Percentiles rank a stretch among this genome's conserved stretches.
These are phyloP conservation scores for Ogataea parapolymorpha DNA, from an alignment of 805 yeast genomes.

Conservation along the genomic window DNA sequence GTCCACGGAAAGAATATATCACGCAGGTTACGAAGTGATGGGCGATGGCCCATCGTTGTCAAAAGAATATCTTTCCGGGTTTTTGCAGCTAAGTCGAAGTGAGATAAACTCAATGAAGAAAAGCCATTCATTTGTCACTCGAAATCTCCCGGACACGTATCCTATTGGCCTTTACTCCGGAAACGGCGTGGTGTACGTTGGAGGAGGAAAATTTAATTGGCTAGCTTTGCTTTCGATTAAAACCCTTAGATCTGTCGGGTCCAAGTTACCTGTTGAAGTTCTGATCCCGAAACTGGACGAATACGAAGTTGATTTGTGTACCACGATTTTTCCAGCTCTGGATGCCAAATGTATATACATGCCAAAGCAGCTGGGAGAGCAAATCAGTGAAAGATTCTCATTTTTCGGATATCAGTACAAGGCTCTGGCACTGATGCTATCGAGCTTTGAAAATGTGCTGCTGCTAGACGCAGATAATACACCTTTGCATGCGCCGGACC, in stretches of 20 bases:
- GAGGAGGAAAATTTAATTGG: conserved; percentile 77
- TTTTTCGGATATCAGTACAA: conserved; percentile 65
- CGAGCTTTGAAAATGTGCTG: conserved; percentile 64
- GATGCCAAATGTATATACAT: conserved; percentile 65
- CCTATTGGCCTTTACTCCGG: conserved; percentile 48
- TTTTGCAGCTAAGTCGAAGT: conserved; percentile 41
- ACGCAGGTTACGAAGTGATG: conserved; percentile 47
- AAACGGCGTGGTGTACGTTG: conserved; percentile 66
- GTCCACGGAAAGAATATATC: conserved; percentile 46
- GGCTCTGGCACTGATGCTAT: conserved; percentile 60
- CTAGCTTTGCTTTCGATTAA: conserved; percentile 60
- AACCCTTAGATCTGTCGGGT: conserved; percentile 59
- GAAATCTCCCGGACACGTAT: conserved; percentile 43
- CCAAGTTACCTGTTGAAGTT: conserved; percentile 74
- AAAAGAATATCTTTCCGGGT: conserved; percentile 49
- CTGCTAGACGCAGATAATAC: conserved; percentile 72
- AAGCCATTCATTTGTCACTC: conserved; percentile 45
- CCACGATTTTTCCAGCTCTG: conserved; percentile 51
- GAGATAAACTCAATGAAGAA: conserved; percentile 44
- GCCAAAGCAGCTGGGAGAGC: conserved; percentile 54
- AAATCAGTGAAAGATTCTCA: conserved; percentile 39
- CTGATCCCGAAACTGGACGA: conserved; percentile 69
- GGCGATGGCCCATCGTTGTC: conserved; percentile 42
- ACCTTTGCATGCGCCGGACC: conserved; percentile 61
- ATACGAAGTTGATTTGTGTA: conserved; percentile 67